phyloP scores from a whole-genome alignment of 2,329 filamentous ascomycete species.

The Nigrospora sphaerica region DNA sequence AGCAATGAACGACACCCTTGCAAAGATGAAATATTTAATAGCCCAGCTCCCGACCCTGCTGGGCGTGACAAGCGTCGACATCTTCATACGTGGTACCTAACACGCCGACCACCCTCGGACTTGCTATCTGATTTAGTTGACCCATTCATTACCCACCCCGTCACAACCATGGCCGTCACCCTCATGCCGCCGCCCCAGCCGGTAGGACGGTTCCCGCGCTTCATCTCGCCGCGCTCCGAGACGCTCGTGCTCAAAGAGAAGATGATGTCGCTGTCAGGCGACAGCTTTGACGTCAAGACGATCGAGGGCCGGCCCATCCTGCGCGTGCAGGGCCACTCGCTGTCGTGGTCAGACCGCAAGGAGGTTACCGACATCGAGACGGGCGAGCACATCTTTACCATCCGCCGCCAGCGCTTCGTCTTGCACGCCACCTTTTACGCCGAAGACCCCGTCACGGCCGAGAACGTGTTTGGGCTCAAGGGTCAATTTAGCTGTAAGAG shows the following conservation, averaged over 20 bases:
- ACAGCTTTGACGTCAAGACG: slow-evolving; percentile 57
- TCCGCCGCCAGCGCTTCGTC: slow-evolving; percentile 43
- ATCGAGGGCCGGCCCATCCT: slow-evolving; percentile 46
- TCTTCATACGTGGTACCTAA: no score
- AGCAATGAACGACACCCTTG: no score
- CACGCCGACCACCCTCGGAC: no score
- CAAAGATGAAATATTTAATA: no score
- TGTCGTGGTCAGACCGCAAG: slow-evolving; percentile 48
- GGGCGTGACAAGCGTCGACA: no score
- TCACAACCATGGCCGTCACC: no score
- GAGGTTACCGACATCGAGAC: slow-evolving; percentile 41
- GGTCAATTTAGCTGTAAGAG: slow-evolving; percentile 42
- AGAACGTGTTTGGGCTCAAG: slow-evolving; percentile 45
- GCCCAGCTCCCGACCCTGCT: no score
- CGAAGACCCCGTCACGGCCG: slow-evolving; percentile 35
- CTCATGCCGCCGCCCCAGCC: no score
- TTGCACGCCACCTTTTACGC: slow-evolving; percentile 45
- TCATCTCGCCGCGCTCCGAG: slow-evolving; percentile 29
- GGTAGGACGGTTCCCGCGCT: not conserved
- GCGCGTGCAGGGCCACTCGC: slow-evolving; percentile 46
- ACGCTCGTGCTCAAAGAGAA: slow-evolving; percentile 55
- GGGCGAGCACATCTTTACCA: slow-evolving; percentile 49
- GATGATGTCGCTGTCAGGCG: slow-evolving; percentile 52
- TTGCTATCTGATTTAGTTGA: no score
- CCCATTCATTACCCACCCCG: no score